phyloP scores from a whole-genome alignment of 768 basidiomycete genomes.

The Russula sp. region DNA sequence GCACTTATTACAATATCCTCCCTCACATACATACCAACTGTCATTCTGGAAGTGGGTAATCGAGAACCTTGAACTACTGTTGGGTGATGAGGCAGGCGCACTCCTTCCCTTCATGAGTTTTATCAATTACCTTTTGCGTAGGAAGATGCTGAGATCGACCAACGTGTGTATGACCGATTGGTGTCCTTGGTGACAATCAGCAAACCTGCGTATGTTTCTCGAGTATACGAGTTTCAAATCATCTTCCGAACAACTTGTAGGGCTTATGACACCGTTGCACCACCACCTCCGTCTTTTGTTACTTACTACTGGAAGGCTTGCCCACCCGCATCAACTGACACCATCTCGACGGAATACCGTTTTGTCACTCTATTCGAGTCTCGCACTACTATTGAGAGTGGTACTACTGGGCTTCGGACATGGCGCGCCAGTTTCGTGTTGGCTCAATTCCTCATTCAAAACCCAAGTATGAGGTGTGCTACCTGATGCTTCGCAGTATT shows the following conservation, averaged over 20 bases:
- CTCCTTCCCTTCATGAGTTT: constrained; percentile 2
- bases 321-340: background rate
- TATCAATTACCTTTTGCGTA: constrained; percentile 16
- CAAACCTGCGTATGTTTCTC: constrained; percentile 28
- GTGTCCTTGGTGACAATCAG: constrained; percentile 35
- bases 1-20: constrained; percentile 53
- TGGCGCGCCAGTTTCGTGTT: constrained; percentile 70
- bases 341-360: constrained; percentile 26
- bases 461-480: constrained; percentile 40
- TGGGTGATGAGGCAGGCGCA: constrained; percentile 40
- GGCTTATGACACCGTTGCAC: constrained; percentile 21
- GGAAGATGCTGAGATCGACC: constrained; percentile 56
- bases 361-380: constrained; percentile 64
- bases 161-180: constrained; percentile 57
- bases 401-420: constrained; percentile 74
- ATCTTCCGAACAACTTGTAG: constrained; percentile 20
- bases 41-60: constrained; percentile 73
- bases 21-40: constrained; percentile 54
- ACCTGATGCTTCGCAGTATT: background rate
- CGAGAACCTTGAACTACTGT: constrained; percentile 41
- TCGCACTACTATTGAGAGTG: constrained; percentile 61
- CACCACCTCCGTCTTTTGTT: constrained; percentile 50
- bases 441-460: constrained; percentile 48
- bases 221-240: constrained; percentile 23
- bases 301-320: constrained; percentile 54